A percentile compares a stretch with the other conserved stretches of the same genome.
phyloP scores from a whole-genome alignment of 2,329 filamentous ascomycete species.

The Calonectria fujianensis region DNA sequence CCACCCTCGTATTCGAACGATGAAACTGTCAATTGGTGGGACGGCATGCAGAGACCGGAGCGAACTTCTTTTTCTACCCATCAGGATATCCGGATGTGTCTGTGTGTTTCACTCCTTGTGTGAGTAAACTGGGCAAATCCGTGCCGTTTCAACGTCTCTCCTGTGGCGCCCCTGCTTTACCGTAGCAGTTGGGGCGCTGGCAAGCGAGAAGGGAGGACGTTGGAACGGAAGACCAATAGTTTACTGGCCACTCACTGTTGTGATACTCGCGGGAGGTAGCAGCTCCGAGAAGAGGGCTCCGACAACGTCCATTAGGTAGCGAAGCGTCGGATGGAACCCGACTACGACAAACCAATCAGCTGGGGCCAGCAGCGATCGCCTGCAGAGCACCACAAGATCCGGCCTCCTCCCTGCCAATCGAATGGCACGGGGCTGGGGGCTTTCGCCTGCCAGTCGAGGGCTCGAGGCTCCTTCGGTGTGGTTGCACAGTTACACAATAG shows the following conservation, averaged over 20 bases:
- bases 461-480: not conserved
- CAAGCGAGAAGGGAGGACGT: not conserved
- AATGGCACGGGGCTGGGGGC: not conserved
- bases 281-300: not conserved
- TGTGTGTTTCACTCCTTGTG: slow-evolving; percentile 2
- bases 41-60: not conserved
- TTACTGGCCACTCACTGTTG: not conserved
- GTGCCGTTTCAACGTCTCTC: slow-evolving; percentile 18
- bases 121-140: not conserved
- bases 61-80: not conserved
- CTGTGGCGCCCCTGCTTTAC: slow-evolving; percentile 5
- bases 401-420: slow-evolving; percentile 17
- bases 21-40: not conserved
- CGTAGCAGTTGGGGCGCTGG: not conserved
- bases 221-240: not conserved
- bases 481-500: slow-evolving; percentile 26
- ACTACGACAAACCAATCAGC: not conserved
- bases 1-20: not conserved
- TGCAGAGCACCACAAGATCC: slow-evolving; percentile 34
- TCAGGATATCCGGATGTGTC: not conserved
- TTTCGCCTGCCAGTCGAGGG: not conserved
- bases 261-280: not conserved
- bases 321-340: slow-evolving; percentile 9
- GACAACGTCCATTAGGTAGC: not conserved
- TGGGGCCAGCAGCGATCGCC: slow-evolving; percentile 18